These are phyloP conservation scores for Retiboletus flavoniger DNA, from an alignment of 1,284 basidiomycete genomes.

Conservation along the genomic window DNA sequence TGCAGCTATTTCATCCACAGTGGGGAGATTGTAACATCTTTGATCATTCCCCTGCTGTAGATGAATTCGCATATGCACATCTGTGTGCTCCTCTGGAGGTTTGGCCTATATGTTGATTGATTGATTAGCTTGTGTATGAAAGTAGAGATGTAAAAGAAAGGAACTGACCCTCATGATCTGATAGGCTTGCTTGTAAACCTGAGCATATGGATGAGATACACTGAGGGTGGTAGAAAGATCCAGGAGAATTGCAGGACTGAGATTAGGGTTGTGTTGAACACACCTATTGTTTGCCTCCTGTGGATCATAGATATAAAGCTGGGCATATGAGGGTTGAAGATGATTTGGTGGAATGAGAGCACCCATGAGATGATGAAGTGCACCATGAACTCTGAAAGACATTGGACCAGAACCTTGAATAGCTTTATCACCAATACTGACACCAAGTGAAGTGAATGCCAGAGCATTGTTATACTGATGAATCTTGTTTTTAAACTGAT, in stretches of 20 bases:
- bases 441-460: slow-evolving; percentile 41
- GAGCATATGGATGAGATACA: slow-evolving; percentile 35
- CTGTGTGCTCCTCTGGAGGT: slow-evolving; percentile 7
- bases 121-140: not conserved
- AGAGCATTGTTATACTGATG: slow-evolving; percentile 40
- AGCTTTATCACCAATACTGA: slow-evolving; percentile 30
- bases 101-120: not conserved
- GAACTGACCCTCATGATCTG: slow-evolving; percentile 25
- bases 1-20: slow-evolving; percentile 29
- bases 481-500: not conserved
- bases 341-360: slow-evolving; percentile 4
- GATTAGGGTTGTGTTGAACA: slow-evolving; percentile 22
- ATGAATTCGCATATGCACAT: not conserved
- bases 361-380: too few species aligned
- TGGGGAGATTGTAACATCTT: slow-evolving; percentile 27
- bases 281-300: slow-evolving; percentile 25
- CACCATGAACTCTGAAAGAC: slow-evolving; percentile 26
- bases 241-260: not conserved
- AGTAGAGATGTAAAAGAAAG: not conserved
- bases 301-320: slow-evolving; percentile 42
- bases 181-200: slow-evolving; percentile 28
- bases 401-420: slow-evolving; percentile 33
- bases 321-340: slow-evolving; percentile 33
- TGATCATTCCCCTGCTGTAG: not conserved
- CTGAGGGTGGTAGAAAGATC: slow-evolving; percentile 31